Evolutionary conservation across 768 basidiomycete genomes (phyloP).

Genomic region (Mycena venus): DNA sequence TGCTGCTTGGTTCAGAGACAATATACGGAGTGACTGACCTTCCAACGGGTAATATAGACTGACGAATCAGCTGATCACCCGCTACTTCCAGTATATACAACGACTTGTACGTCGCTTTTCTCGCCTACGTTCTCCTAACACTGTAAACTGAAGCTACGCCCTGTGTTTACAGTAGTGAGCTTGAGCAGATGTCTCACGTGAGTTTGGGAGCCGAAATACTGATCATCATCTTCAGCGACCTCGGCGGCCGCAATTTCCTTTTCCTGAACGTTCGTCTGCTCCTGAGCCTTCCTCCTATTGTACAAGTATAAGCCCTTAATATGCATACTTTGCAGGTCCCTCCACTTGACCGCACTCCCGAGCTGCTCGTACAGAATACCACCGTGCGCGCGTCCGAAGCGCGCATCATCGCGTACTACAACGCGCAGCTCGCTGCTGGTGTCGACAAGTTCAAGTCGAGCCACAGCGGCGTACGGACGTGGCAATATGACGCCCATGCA

Average conservation of each 20-base stretch:
- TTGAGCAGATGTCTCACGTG: neutral
- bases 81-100: slow-evolving; percentile 49
- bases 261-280: slow-evolving; percentile 61
- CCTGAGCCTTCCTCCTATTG: slow-evolving; percentile 46
- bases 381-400: slow-evolving; percentile 36
- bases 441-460: neutral
- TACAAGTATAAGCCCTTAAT: slow-evolving; percentile 11
- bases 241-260: slow-evolving; percentile 59
- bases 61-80: slow-evolving; percentile 45
- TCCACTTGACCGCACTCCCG: slow-evolving; percentile 44
- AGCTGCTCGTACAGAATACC: slow-evolving; percentile 48
- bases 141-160: neutral
- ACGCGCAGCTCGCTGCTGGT: neutral
- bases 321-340: neutral
- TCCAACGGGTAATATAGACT: slow-evolving; percentile 37
- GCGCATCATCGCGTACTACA: slow-evolving; percentile 44
- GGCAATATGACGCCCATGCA: slow-evolving; percentile 47
- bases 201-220: neutral
- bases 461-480: slow-evolving; percentile 36
- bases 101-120: slow-evolving; percentile 39
- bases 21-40: neutral
- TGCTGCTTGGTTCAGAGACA: neutral
- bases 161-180: slow-evolving; percentile 36
- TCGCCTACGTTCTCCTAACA: neutral
- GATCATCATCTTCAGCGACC: slow-evolving; percentile 34